Base-by-base conservation (phyloP, 139 green algal genomes). In the Micractinium sp. region DNA sequence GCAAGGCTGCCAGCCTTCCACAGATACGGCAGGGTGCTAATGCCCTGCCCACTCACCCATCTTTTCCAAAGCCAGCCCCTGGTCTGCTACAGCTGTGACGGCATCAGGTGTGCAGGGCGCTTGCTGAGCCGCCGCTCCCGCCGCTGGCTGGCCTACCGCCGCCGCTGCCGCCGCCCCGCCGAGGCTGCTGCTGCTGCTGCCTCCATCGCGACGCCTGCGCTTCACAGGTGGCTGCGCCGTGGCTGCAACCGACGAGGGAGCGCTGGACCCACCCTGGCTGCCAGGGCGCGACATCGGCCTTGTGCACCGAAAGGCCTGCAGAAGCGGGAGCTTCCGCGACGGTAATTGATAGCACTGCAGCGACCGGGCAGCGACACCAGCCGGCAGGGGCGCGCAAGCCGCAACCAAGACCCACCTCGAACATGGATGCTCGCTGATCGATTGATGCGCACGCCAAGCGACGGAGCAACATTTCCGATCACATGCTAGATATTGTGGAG, bases 21-120 rank as follows among this genome's bases (percentile, higher is more conserved):
- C n/a, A n/a, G n/a, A n/a, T n/a, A n/a, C n/a, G n/a, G n/a, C n/a
- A n/a, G n/a, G n/a, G n/a, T n/a, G n/a, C n/a, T n/a, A n/a, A n/a
- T n/a, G 47, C 9, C 47, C 47, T 56, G 47, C 47, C 7, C 9
- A 9, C 47, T 94, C 87, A 2, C 93, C 94, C 33, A 96, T 89
- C 85, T 90, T 92, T 63, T 94, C 93, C 0, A 35, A 38, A 5
- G 63, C 61, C 12, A 87, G 63, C 9, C 82, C 82, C 9, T 20
- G 47, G 16, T 27, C 23, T 18, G 47, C 27, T 2, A 27, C 78
- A 9, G 78, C 39, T 22, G 31, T 38, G 29, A 13, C 31, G 31
- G 71, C 71, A 38, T 14, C 71, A 22, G 31, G 5, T 14, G 31
- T 1, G 38, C 9, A 3, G 77, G 39, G 38, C 39, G 36, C 77